Evolutionary conservation across 148 eudicot species (phyloP), one percentile per base, ranked within the genome.

Genomic region (Polygonum maritimum): DNA sequence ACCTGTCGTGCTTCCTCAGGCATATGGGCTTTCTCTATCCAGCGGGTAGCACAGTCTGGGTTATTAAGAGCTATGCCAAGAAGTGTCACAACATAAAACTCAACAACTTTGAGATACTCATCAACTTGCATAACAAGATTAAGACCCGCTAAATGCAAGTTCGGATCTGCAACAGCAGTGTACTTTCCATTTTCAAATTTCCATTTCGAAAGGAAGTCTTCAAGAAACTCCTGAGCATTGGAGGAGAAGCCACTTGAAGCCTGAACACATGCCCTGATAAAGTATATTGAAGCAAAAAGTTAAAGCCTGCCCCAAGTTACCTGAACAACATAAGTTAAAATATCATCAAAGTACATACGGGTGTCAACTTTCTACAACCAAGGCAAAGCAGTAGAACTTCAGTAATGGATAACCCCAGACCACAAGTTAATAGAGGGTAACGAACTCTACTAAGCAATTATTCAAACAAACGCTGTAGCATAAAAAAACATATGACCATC

Each of bases 1-100:
- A 94, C 98, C 98, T 94, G 99, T 3, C 88, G 85, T 75, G 81
- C 87, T 79, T 84, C 87, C 78, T 83, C 92, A 4, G 99, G 96
- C 76, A 95, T 76, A 36, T 84, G 76, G 18, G 97, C 97, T 78
- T 89, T 88, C 79, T 95, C 96, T 73, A 92, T 86, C 99, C 99
- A 95, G 55, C 79, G 81, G 51, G 89, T 78, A 78, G 97, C 96
- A 82, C 63, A 77, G 75, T 84, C 87, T 55, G 75, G 71, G 57
- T 88, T 85, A 26, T 80, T 82, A 63, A 83, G 60, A 83, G 79
- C 79, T 58, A 4, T 75, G 39, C 84, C 87, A 67, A 89, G 89
- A 80, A 89, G 87, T 62, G 89, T 82, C 71, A 87, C 73, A 39
- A 87, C 89, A 81, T 89, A 95, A 58, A 91, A 84, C 84, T 95